These are phyloP conservation scores for Xylaria scruposa DNA, from an alignment of 495 filamentous ascomycete genomes.

Conservation along the genomic window DNA sequence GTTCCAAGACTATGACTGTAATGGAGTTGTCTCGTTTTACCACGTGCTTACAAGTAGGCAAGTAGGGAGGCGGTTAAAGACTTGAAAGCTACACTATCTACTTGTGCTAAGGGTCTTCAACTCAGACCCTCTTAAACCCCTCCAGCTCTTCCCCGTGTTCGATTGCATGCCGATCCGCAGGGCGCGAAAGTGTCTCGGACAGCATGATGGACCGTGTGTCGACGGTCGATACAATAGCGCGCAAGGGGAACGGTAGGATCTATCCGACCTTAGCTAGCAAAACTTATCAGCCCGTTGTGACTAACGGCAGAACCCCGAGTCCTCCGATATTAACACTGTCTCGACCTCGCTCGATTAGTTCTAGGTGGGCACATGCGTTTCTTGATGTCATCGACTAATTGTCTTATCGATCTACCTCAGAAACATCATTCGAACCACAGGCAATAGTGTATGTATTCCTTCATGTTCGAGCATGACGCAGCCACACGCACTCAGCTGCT, in stretches of 20 bases:
- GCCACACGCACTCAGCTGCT: background rate
- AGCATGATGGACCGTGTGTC: slow-evolving; percentile 21
- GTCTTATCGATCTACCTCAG: slow-evolving; percentile 11
- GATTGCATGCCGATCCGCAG: background rate
- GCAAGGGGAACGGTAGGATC: slow-evolving; percentile 20
- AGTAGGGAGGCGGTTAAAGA: background rate
- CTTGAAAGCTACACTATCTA: background rate
- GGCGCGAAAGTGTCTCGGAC: slow-evolving; percentile 8
- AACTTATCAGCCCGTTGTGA: background rate
- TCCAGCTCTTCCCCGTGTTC: background rate
- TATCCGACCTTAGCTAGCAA: slow-evolving; percentile 21
- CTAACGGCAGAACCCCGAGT: background rate
- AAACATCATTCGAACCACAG: background rate
- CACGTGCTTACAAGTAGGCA: slow-evolving; percentile 5
- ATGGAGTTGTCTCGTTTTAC: slow-evolving; percentile 11
- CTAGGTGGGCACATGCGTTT: background rate
- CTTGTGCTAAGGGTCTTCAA: background rate
- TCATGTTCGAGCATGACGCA: background rate
- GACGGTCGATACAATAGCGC: slow-evolving; percentile 14
- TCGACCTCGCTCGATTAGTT: background rate
- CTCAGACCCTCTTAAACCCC: slow-evolving; percentile 4
- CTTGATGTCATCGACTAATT: slow-evolving; percentile 6
- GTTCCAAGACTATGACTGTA: background rate
- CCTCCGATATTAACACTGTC: slow-evolving; percentile 19
- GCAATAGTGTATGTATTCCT: background rate